Percentiles rank a stretch among this genome's conserved stretches.
Evolutionary conservation across 257 asterid species (phyloP).

Genomic region (Solanum habrochaites): DNA sequence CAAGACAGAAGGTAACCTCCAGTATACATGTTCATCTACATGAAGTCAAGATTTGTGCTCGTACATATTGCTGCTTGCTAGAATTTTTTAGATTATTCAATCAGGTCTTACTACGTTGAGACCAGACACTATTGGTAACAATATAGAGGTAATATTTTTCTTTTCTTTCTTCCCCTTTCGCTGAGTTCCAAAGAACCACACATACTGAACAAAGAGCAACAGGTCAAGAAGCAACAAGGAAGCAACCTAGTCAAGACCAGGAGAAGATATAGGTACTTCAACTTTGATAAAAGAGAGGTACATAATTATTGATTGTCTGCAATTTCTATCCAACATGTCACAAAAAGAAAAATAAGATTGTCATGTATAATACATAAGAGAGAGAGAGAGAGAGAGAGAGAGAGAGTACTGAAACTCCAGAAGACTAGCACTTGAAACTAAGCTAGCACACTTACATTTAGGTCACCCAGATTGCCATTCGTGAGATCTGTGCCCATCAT

Average conservation of each 20-base stretch:
- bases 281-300: neutral
- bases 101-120: neutral
- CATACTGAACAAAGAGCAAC: neutral
- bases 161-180: neutral
- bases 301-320: neutral
- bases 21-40: neutral
- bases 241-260: neutral
- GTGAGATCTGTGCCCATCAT: conserved; percentile 31
- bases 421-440: neutral
- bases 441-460: conserved; percentile 35
- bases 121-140: neutral
- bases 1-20: neutral
- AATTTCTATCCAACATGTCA: neutral
- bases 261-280: neutral
- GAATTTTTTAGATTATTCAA: neutral
- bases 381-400: neutral
- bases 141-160: neutral
- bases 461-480: conserved; percentile 22
- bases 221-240: neutral
- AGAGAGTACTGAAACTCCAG: neutral
- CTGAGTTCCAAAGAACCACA: neutral
- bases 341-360: neutral
- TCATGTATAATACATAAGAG: neutral
- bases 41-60: neutral
- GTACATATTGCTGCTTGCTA: neutral